Conservation (phyloP, 2,329 filamentous ascomycete species). For the Penicillium psychrosexuale region DNA sequence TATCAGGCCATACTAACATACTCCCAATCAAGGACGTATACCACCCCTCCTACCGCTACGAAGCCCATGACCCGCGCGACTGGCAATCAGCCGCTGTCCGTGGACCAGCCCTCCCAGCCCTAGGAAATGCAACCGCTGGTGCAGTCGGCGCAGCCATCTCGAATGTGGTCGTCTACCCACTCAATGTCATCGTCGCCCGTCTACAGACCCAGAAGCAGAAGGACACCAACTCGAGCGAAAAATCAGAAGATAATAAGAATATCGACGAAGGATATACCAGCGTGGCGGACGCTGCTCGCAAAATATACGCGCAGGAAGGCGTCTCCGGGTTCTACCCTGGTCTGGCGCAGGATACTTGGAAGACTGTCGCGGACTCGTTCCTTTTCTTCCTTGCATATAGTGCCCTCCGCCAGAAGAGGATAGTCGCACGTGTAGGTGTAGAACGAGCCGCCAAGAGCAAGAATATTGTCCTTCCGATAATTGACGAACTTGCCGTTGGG, state of each 20-base stretch:
- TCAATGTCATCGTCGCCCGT: conserved; percentile 76
- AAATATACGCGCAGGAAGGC: conserved; percentile 71
- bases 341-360: conserved; percentile 61
- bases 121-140: conserved; percentile 79
- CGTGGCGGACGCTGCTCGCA: conserved; percentile 65
- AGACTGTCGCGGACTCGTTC: conserved; percentile 71
- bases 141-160: conserved; percentile 74
- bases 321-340: conserved; percentile 70
- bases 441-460: conserved; percentile 23
- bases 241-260: conserved; percentile 49
- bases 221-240: conserved; percentile 38
- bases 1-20: background rate
- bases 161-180: conserved; percentile 74
- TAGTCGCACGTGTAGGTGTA: conserved; percentile 36
- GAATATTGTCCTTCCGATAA: conserved; percentile 51
- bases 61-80: conserved; percentile 30
- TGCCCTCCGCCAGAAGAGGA: conserved; percentile 48
- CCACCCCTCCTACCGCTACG: conserved; percentile 45
- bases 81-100: conserved; percentile 34
- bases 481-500: conserved; percentile 73
- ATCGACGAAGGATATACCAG: conserved; percentile 58
- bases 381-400: conserved; percentile 83
- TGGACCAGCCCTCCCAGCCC: conserved; percentile 60
- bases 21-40: conserved; percentile 37
- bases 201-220: conserved; percentile 67